Evolutionary conservation across 371 early-diverging fungal genomes (phyloP), one percentile per base, ranked within the genome.

Genomic region (Circinella minor): DNA sequence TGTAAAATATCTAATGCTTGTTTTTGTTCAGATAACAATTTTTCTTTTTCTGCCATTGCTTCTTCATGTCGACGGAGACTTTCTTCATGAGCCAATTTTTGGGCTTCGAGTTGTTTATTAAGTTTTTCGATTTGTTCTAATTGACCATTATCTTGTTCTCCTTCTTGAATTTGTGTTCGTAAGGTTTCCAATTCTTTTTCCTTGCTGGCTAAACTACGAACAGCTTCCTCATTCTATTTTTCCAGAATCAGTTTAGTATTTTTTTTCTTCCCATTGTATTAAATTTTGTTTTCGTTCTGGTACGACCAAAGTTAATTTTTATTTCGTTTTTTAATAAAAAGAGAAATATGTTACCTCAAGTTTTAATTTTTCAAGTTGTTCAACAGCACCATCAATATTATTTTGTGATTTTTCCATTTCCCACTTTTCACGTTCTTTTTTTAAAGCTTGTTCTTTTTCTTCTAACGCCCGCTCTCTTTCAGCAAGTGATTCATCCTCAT

Each of bases 131-230:
- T 72, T 36, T 77, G 71, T 18, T 69, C 62, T 13, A 77, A 54
- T 13, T 75, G 71, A 43, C 61, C 72, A 60, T 71, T 61, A 11
- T 76, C 74, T 17, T 77, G 70, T 36, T 73, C 76, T 17, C 70
- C 76, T 39, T 70, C 62, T 20, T 73, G 39, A 17, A 77, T 74
- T 39, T 77, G 55, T 1, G 68, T 55, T 36, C 78, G 71, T 18
- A 84, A 65, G 34, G 66, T 70, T 36, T 79, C 82, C 11, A 84
- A 63, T 43, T 84, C 84, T 61, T 80, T 75, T 48, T 84, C 84
- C 43, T 79, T 78, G 8, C 69, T 67, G 7, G 80, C 77, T 36
- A 84, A 61, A 60, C 75, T 79, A 46, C 61, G 69, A 20, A 80
- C 74, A 10, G 82, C 79, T 36, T 81, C 77, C 51, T 78, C 65